phyloP scores from a whole-genome alignment of 495 filamentous ascomycete genomes.

The Trichocladium antarcticum region DNA sequence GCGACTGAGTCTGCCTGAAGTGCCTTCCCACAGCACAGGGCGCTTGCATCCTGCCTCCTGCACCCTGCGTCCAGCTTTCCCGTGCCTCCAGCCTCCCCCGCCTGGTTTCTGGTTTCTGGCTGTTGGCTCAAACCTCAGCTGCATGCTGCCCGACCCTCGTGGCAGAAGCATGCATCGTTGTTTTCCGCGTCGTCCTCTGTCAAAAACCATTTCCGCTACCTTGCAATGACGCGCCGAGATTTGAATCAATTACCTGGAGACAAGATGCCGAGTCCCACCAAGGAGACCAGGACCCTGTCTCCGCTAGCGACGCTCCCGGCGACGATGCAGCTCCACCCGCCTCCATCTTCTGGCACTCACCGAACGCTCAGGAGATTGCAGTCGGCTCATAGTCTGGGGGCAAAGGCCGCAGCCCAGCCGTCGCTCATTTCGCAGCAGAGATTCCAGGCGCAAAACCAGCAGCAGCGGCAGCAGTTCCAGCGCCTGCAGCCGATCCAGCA shows the following conservation, averaged over 20 bases:
- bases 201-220: too few relatives aligned
- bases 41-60: background rate
- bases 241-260: constrained; percentile 14
- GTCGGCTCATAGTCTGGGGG: constrained; percentile 46
- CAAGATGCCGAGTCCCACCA: constrained; percentile 34
- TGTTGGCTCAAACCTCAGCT: too few relatives aligned
- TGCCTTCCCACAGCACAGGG: too few relatives aligned
- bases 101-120: too few relatives aligned
- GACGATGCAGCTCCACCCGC: constrained; percentile 25
- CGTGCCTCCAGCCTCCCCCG: background rate
- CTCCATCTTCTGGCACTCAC: constrained; percentile 27
- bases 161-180: too few relatives aligned
- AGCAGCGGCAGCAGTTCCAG: constrained; percentile 20
- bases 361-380: constrained; percentile 45
- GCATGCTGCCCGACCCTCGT: too few relatives aligned
- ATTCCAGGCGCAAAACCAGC: constrained; percentile 25
- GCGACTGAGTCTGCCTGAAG: background rate
- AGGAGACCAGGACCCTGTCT: constrained; percentile 21
- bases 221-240: constrained; percentile 17
- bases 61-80: background rate
- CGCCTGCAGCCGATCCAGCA: constrained; percentile 13
- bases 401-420: constrained; percentile 28
- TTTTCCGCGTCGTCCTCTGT: too few relatives aligned
- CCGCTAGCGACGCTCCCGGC: constrained; percentile 11
- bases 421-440: constrained; percentile 46